A percentile compares a stretch with the other conserved stretches of the same genome.
These are phyloP conservation scores for Neocatenulostroma microsporum DNA, from an alignment of 2,329 filamentous ascomycete genomes.

Conservation along the genomic window DNA sequence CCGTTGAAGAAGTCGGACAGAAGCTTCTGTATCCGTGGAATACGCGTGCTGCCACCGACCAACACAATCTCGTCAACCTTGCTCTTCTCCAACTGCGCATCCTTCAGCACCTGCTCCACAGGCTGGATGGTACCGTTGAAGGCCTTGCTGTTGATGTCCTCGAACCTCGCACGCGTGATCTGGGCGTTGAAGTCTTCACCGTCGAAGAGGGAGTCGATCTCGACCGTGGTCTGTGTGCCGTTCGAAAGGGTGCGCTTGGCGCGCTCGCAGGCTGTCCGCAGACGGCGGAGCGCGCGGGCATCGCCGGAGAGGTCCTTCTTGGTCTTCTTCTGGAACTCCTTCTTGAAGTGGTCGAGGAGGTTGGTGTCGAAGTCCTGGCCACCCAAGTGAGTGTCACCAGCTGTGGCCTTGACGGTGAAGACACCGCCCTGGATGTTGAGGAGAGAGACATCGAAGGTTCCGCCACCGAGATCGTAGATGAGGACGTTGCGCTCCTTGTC, in stretches of 20 bases:
- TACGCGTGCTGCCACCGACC: slow-evolving; percentile 98
- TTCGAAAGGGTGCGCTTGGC: slow-evolving; percentile 98
- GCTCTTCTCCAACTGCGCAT: slow-evolving; percentile 78
- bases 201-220: slow-evolving; percentile 98
- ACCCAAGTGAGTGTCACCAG: slow-evolving; percentile 94
- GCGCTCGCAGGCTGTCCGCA: slow-evolving; percentile 97
- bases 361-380: slow-evolving; percentile 96
- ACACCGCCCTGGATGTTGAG: slow-evolving; percentile 98
- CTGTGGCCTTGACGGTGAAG: slow-evolving; percentile 97
- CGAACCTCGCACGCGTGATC: slow-evolving; percentile 98
- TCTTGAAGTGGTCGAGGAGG: slow-evolving; percentile 93
- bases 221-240: slow-evolving; percentile 92
- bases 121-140: slow-evolving; percentile 92
- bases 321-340: slow-evolving; percentile 78
- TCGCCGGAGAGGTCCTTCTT: slow-evolving; percentile 73
- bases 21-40: slow-evolving; percentile 97
- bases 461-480: slow-evolving; percentile 99
- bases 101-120: slow-evolving; percentile 94
- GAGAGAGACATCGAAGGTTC: slow-evolving; percentile 99
- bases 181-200: slow-evolving; percentile 95
- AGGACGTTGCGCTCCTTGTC: slow-evolving; percentile 98
- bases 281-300: slow-evolving; percentile 85
- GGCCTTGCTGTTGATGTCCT: slow-evolving; percentile 93
- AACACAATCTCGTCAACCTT: slow-evolving; percentile 97
- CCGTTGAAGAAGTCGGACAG: slow-evolving; percentile 98